Conservation (phyloP, 192 early-diverging fungal genomes). For the Coemansia sp. region DNA sequence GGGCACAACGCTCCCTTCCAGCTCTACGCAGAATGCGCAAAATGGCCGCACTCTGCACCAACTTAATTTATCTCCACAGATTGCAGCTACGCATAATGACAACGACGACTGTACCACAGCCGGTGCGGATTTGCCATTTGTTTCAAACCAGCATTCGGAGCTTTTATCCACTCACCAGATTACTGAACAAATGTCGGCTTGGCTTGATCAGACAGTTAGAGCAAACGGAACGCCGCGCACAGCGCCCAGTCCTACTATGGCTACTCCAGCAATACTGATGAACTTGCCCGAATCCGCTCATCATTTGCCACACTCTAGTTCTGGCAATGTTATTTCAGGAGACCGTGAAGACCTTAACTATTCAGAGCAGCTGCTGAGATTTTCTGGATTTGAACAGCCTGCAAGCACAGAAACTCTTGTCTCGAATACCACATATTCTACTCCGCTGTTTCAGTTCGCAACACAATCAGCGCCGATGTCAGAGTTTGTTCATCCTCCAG, state of each 20-base stretch:
- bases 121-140: not conserved
- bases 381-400: not conserved
- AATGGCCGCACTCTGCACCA: conserved; percentile 22
- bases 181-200: conserved; percentile 6
- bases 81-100: not conserved
- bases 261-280: conserved; percentile 48
- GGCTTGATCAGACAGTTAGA: conserved; percentile 8
- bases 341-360: not conserved
- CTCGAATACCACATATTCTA: not conserved
- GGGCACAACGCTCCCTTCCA: not conserved
- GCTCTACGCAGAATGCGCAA: not conserved
- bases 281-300: conserved; percentile 51
- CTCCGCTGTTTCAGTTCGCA: conserved; percentile 11
- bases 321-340: conserved; percentile 22
- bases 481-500: conserved; percentile 41
- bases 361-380: not conserved
- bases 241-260: conserved; percentile 2
- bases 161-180: not conserved
- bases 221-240: not conserved
- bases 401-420: not conserved
- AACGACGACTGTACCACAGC: not conserved
- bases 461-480: conserved; percentile 44
- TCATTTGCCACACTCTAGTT: conserved; percentile 39
- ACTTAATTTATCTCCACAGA: conserved; percentile 9
- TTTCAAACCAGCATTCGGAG: no score